phyloP scores from a whole-genome alignment of 2,329 filamentous ascomycete genomes.

The Colletotrichum camelliae region DNA sequence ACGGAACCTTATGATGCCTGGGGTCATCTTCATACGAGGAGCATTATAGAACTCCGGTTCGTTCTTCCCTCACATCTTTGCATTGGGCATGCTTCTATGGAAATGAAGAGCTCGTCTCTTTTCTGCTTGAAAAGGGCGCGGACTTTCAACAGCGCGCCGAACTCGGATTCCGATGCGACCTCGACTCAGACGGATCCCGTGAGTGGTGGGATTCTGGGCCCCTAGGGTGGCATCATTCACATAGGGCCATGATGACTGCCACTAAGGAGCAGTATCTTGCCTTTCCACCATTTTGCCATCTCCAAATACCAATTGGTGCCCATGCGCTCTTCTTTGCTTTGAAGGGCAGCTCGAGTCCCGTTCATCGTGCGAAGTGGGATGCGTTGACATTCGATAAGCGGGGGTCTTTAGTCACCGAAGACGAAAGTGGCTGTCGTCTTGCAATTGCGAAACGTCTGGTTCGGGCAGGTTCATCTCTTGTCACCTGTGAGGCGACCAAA shows the following conservation, averaged over 20 bases:
- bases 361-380: not conserved
- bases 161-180: not conserved
- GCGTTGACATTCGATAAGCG: not conserved
- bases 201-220: not conserved
- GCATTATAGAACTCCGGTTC: not conserved
- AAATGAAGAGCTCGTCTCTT: not conserved
- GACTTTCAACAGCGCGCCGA: not conserved
- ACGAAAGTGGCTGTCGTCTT: not conserved
- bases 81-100: not conserved
- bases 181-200: not conserved
- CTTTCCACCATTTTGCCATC: not conserved
- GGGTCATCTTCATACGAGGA: not conserved
- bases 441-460: not conserved
- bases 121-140: not conserved
- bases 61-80: not conserved
- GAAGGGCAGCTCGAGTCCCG: not conserved
- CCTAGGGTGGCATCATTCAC: not conserved
- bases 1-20: too few relatives aligned
- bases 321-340: not conserved
- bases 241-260: not conserved
- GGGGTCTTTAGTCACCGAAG: not conserved
- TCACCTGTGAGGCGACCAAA: not conserved
- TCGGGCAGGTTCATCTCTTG: not conserved
- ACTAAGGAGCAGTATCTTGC: not conserved
- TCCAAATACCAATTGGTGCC: not conserved